Evolutionary conservation across 108 stramenopile species (phyloP).

Genomic region (Conticribra guillardii): DNA sequence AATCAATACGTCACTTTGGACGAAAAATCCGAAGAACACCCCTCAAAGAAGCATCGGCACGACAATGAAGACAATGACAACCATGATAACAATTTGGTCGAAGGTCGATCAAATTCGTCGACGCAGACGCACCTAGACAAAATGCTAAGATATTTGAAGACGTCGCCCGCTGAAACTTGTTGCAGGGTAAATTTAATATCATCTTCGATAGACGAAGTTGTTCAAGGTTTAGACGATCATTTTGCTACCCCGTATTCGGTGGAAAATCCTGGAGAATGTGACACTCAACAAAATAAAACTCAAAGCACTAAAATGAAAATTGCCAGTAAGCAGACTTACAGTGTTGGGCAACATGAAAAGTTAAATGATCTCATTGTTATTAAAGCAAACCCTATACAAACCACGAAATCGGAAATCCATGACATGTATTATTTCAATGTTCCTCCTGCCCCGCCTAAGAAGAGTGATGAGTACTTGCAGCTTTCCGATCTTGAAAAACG

Average conservation of each 20-base stretch:
- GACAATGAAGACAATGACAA: background rate
- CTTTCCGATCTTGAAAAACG: constrained; percentile 38
- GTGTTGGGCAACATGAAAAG: constrained; percentile 18
- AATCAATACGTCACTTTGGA: constrained; percentile 12
- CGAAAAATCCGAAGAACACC: background rate
- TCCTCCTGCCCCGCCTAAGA: background rate
- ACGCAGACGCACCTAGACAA: constrained; percentile 35
- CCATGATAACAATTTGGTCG: background rate
- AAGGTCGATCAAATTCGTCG: background rate
- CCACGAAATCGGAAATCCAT: background rate
- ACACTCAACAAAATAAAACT: too few species aligned
- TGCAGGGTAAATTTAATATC: constrained; percentile 62
- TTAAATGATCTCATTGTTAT: constrained; percentile 26
- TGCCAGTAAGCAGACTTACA: background rate
- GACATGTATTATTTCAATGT: constrained; percentile 2
- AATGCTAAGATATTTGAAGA: constrained; percentile 58
- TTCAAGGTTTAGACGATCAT: constrained; percentile 35
- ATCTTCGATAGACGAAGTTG: constrained; percentile 46
- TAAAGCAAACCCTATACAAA: background rate
- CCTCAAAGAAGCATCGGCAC: background rate
- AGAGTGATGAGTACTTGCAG: constrained; percentile 3
- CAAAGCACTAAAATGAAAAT: background rate
- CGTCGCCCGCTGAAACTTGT: constrained; percentile 47
- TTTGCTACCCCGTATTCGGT: background rate
- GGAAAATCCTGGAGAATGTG: background rate